Base-by-base conservation (phyloP, 331 rosid species). In the Saraca asoca region DNA sequence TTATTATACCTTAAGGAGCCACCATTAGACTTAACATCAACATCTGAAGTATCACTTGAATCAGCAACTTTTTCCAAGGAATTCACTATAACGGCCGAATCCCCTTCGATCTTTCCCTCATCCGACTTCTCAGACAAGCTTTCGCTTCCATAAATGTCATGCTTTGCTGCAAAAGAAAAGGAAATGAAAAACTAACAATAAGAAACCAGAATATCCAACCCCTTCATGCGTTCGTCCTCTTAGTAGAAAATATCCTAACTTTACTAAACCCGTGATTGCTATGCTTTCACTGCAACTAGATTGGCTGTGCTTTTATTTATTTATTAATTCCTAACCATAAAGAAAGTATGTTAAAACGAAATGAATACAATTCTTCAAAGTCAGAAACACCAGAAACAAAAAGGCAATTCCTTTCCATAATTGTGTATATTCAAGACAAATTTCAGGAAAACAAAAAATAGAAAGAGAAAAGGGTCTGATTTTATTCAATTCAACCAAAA, bases 91-190 rank as follows among this genome's bases (percentile, higher is more conserved):
- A 79, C 66, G n/a, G 69, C 81, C 56, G 75, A 67, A 80, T 68
- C 85, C 48, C 75, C 86, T 51, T 61, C 82, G 64, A 62, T 75
- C 71, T 69, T 74, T 51, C 83, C 90, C 72, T 90, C 96, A 24
- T 86, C 98, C 9, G 87, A 80, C 29, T 78, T 77, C 77, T 77
- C 88, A 38, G 87, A 84, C 66, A 80, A 63, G 75, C 71, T 56
- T 29, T 85, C 92, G 64, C 77, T 91, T 14, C 78, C 96, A 64
- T 61, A 76, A 73, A 79, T 82, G 62, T 81, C 75, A 58, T 54
- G 71, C 73, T 85, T 90, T 11, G 91, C 98, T 93, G 88, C 76
- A 57, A 82, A 71, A 38, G 48, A 35, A 58, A 79, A 51, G 55
- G 29, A 73, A 62, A 62, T 11, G 0, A 53, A 66, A 64, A 63